Evolutionary conservation across 2,329 filamentous ascomycete species (phyloP).

Genomic region (Zelopaecilomyces penicillatus): DNA sequence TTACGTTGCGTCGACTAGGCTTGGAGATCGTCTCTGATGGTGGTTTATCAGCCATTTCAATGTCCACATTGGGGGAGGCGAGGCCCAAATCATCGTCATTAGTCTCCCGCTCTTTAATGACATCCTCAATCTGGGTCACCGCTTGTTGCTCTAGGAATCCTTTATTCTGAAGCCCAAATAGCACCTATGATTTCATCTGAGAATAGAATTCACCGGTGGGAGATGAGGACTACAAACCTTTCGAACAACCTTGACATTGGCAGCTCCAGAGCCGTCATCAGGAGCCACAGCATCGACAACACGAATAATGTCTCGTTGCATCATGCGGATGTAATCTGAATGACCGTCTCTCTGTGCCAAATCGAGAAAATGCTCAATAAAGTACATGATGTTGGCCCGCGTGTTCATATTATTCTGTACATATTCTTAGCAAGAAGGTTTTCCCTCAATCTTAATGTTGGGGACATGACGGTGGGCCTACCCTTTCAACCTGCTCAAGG

Average conservation of each 20-base stretch:
- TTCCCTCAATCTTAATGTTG: not conserved
- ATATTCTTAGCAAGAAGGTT: not conserved
- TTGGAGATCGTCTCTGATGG: slow-evolving; percentile 33
- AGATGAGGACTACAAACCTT: slow-evolving; percentile 45
- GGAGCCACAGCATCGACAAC: slow-evolving; percentile 91
- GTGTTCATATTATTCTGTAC: slow-evolving; percentile 86
- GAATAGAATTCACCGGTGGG: slow-evolving; percentile 6
- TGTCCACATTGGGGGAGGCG: slow-evolving; percentile 40
- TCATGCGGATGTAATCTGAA: slow-evolving; percentile 80
- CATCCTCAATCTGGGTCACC: slow-evolving; percentile 72
- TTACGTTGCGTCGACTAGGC: slow-evolving; percentile 22
- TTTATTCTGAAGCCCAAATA: slow-evolving; percentile 62
- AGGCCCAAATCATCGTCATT: slow-evolving; percentile 47
- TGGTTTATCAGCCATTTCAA: slow-evolving; percentile 32
- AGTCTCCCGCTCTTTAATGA: slow-evolving; percentile 69
- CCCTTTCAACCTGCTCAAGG: slow-evolving; percentile 83
- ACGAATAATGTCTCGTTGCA: slow-evolving; percentile 83
- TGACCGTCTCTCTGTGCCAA: slow-evolving; percentile 69
- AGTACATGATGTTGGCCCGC: slow-evolving; percentile 98
- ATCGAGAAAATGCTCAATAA: slow-evolving; percentile 91
- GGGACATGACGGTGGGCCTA: slow-evolving; percentile 22
- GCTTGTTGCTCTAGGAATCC: slow-evolving; percentile 65
- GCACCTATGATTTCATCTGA: slow-evolving; percentile 38
- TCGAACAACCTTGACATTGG: slow-evolving; percentile 87
- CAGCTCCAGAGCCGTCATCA: slow-evolving; percentile 75